Percentiles rank a stretch among this genome's conserved stretches.
Conservation (phyloP, 768 basidiomycete genomes). For the Paxillus ammoniavirescens region DNA sequence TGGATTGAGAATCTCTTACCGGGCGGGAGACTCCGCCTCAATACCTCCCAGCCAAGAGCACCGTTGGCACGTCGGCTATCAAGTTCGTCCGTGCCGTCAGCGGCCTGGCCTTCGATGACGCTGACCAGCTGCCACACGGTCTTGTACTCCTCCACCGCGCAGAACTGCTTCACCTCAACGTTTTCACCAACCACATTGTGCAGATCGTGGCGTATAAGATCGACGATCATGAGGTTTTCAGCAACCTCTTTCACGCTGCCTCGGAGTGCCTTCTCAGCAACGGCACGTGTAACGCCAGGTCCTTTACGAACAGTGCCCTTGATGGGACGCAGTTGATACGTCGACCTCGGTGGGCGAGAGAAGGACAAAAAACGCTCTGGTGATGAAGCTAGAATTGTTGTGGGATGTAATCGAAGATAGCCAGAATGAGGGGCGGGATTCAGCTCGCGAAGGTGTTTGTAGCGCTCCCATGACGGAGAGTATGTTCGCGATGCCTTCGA, state of each 20-base stretch:
- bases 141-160: constrained; percentile 86
- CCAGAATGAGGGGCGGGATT: constrained; percentile 92
- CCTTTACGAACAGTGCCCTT: constrained; percentile 87
- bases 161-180: constrained; percentile 83
- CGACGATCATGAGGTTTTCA: constrained; percentile 98
- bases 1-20: constrained; percentile 44
- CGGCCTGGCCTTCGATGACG: constrained; percentile 75
- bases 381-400: constrained; percentile 80
- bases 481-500: constrained; percentile 9
- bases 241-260: constrained; percentile 87
- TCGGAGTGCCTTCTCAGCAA: constrained; percentile 60
- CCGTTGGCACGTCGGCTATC: constrained; percentile 37
- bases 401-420: constrained; percentile 74
- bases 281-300: constrained; percentile 57
- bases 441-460: constrained; percentile 62
- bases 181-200: constrained; percentile 80
- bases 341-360: constrained; percentile 58
- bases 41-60: constrained; percentile 73
- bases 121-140: constrained; percentile 96
- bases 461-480: constrained; percentile 65
- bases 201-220: constrained; percentile 91
- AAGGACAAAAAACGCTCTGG: constrained; percentile 91
- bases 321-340: constrained; percentile 88
- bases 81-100: constrained; percentile 31
- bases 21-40: constrained; percentile 80